phyloP scores from a whole-genome alignment of 2,329 filamentous ascomycete genomes.

The Calonectria multiphialidica region DNA sequence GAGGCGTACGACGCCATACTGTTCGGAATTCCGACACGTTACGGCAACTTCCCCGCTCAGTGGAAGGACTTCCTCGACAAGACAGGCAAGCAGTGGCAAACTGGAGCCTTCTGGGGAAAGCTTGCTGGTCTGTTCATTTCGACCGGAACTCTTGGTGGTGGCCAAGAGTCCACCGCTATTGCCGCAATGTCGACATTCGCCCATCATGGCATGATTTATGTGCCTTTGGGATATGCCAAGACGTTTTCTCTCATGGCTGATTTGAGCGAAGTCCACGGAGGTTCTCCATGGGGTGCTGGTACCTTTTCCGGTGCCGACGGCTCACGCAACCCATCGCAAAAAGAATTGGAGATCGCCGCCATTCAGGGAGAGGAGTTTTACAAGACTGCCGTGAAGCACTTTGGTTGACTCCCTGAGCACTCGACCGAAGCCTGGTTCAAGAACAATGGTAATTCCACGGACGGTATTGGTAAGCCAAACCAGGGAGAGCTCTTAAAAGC shows the following conservation, averaged over 20 bases:
- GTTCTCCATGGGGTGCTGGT: conserved; percentile 92
- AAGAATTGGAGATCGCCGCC: conserved; percentile 84
- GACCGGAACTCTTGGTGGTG: conserved; percentile 84
- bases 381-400: conserved; percentile 77
- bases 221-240: conserved; percentile 92
- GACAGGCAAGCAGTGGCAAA: conserved; percentile 86
- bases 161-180: conserved; percentile 91
- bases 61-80: conserved; percentile 96
- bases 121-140: conserved; percentile 91
- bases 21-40: conserved; percentile 94
- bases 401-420: conserved; percentile 82
- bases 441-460: too few species aligned
- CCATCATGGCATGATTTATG: conserved; percentile 96
- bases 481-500: too few species aligned
- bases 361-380: conserved; percentile 91
- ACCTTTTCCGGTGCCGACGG: conserved; percentile 87
- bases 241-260: conserved; percentile 78
- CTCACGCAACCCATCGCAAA: conserved; percentile 80
- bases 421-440: conserved; percentile 38
- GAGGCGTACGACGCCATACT: conserved; percentile 88
- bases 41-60: conserved; percentile 98
- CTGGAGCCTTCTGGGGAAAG: conserved; percentile 86
- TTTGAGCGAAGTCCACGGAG: conserved; percentile 85
- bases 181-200: conserved; percentile 85
- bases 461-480: too few species aligned